Evolutionary conservation across 2,329 filamentous ascomycete species (phyloP).

Genomic region (Phoma sp.): DNA sequence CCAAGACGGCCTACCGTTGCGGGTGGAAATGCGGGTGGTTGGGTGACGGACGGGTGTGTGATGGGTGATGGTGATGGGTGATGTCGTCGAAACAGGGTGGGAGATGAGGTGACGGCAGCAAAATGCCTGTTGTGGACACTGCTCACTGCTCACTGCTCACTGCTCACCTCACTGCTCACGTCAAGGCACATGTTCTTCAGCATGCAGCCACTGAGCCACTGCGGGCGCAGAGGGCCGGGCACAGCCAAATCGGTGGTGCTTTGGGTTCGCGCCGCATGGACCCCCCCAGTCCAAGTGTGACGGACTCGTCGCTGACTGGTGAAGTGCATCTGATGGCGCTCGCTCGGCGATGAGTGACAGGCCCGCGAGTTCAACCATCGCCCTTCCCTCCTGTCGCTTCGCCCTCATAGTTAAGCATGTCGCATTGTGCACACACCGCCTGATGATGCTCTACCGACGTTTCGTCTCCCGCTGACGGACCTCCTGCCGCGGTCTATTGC

Average conservation of each 20-base stretch:
- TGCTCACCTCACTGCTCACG: background rate
- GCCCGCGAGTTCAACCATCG: slow-evolving; percentile 33
- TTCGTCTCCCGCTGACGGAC: slow-evolving; percentile 23
- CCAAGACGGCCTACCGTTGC: background rate
- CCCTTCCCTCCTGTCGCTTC: slow-evolving; percentile 21
- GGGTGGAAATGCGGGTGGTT: slow-evolving; percentile 10
- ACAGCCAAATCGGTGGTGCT: slow-evolving; percentile 3
- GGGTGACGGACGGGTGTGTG: slow-evolving; percentile 3
- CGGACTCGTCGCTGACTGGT: slow-evolving; percentile 25
- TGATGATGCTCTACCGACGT: slow-evolving; percentile 29
- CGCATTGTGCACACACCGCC: slow-evolving; percentile 31
- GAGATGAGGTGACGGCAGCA: slow-evolving; percentile 3
- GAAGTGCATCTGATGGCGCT: slow-evolving; percentile 33
- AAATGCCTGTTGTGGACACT: background rate
- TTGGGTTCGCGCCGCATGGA: slow-evolving; percentile 13
- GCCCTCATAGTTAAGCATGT: slow-evolving; percentile 34
- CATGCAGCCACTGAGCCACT: background rate
- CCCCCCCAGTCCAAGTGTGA: slow-evolving; percentile 13
- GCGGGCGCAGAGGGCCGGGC: background rate
- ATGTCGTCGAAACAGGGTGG: background rate
- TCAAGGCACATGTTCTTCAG: slow-evolving; percentile 6
- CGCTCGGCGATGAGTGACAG: slow-evolving; percentile 28
- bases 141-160: no score
- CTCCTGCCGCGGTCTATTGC: slow-evolving; percentile 20
- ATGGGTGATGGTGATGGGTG: background rate